Conservation (phyloP, 1,284 basidiomycete genomes). For the Sanghuangporus sanghuang region DNA sequence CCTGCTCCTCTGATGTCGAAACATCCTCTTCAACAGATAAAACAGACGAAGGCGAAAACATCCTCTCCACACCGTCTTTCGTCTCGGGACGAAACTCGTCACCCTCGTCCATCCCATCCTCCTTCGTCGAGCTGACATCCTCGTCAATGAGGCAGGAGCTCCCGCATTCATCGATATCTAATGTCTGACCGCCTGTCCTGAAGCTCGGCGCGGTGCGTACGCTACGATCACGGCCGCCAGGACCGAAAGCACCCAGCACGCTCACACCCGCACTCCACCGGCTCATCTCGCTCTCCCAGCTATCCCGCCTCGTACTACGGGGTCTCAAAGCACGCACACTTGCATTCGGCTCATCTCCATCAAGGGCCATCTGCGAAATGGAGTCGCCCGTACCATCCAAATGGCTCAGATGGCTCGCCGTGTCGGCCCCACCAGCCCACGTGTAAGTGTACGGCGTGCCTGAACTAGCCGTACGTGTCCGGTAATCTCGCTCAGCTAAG, state of each 20-base stretch:
- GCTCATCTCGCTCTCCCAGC: constrained; percentile 81
- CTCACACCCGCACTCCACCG: constrained; percentile 72
- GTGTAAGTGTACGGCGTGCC: constrained; percentile 19
- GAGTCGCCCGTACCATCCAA: constrained; percentile 54
- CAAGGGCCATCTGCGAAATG: constrained; percentile 60
- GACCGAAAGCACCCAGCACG: constrained; percentile 17
- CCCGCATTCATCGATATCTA: constrained; percentile 46
- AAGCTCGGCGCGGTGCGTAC: constrained; percentile 22
- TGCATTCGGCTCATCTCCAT: constrained; percentile 61
- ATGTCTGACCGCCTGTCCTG: constrained; percentile 31
- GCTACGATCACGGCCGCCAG: constrained; percentile 30
- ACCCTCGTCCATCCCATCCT: constrained; percentile 7
- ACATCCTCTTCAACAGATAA: constrained; percentile 6
- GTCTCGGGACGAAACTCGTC: not conserved
- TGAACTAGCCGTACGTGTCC: not conserved
- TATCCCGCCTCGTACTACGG: constrained; percentile 72
- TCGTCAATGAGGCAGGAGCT: constrained; percentile 23
- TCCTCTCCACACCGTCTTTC: constrained; percentile 3
- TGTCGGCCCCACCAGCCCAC: constrained; percentile 36
- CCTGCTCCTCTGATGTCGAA: not conserved
- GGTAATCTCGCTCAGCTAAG: constrained; percentile 35
- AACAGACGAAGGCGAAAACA: constrained; percentile 10
- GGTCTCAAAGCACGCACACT: constrained; percentile 77
- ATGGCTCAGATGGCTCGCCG: constrained; percentile 42
- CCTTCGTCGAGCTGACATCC: constrained; percentile 9